Percentiles rank a stretch among this genome's conserved stretches.
Evolutionary conservation across 164 flowering plant species (phyloP).

Genomic region (Santalum album): DNA sequence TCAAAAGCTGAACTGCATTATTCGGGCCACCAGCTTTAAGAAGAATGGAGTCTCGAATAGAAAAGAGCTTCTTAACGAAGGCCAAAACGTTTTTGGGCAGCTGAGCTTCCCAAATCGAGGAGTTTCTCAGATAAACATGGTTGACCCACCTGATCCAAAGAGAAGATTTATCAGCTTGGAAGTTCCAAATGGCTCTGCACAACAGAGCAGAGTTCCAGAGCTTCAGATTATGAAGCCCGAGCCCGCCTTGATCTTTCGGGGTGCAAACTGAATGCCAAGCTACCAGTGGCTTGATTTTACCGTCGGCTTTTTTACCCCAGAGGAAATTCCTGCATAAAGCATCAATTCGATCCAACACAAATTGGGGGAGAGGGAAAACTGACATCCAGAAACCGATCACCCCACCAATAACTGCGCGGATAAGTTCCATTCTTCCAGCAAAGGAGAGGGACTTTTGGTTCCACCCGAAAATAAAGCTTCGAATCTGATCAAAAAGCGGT

Average conservation of each 20-base stretch:
- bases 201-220: not conserved
- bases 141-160: not conserved
- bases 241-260: not conserved
- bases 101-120: not conserved
- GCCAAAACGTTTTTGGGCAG: not conserved
- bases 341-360: not conserved
- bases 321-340: not conserved
- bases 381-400: not conserved
- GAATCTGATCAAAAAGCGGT: not conserved
- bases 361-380: not conserved
- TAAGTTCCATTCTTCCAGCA: not conserved
- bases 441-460: not conserved
- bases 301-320: not conserved
- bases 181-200: not conserved
- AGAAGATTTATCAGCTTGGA: not conserved
- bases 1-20: too few species aligned
- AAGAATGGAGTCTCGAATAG: not conserved
- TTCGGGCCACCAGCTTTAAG: too few species aligned
- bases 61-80: too few species aligned
- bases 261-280: not conserved
- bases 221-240: not conserved
- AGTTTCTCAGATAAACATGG: slow-evolving; percentile 7
- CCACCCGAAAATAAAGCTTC: not conserved
- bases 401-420: not conserved
- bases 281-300: not conserved